A percentile compares a stretch with the other conserved stretches of the same genome.
Evolutionary conservation across 1,284 basidiomycete species (phyloP).

Genomic region (Singerocomus rubriflavus): DNA sequence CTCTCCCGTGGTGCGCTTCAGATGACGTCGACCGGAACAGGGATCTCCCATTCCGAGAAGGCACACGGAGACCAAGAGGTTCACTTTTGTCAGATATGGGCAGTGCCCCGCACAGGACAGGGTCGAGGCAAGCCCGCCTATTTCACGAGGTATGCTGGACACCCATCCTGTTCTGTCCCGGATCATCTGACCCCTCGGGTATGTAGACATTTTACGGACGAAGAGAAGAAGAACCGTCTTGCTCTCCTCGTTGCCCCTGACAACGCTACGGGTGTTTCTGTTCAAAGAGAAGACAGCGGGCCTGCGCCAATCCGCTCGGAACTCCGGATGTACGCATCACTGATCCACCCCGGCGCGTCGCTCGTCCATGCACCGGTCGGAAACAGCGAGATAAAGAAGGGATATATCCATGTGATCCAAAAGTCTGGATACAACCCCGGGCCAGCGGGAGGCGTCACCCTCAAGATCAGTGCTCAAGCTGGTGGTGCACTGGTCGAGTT

Average conservation of each 20-base stretch:
- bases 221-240: constrained; percentile 74
- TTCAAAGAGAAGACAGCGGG: constrained; percentile 62
- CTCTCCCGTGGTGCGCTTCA: constrained; percentile 87
- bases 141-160: constrained; percentile 58
- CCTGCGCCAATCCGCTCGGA: constrained; percentile 72
- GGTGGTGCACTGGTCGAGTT: constrained; percentile 36
- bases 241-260: constrained; percentile 71
- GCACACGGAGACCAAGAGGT: constrained; percentile 56
- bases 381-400: constrained; percentile 40
- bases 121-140: constrained; percentile 66
- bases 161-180: neutral
- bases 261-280: constrained; percentile 49
- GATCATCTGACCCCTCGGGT: neutral
- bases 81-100: constrained; percentile 91
- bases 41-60: constrained; percentile 83
- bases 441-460: constrained; percentile 45
- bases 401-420: constrained; percentile 72
- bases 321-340: constrained; percentile 61
- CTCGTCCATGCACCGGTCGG: constrained; percentile 50
- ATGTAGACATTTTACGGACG: constrained; percentile 70
- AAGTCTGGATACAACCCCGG: constrained; percentile 70
- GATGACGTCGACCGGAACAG: constrained; percentile 86
- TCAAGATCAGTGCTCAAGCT: constrained; percentile 46
- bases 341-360: constrained; percentile 55
- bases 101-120: constrained; percentile 52